These are phyloP conservation scores for Daldinia bambusicola DNA, from an alignment of 495 filamentous ascomycete genomes.

Conservation along the genomic window DNA sequence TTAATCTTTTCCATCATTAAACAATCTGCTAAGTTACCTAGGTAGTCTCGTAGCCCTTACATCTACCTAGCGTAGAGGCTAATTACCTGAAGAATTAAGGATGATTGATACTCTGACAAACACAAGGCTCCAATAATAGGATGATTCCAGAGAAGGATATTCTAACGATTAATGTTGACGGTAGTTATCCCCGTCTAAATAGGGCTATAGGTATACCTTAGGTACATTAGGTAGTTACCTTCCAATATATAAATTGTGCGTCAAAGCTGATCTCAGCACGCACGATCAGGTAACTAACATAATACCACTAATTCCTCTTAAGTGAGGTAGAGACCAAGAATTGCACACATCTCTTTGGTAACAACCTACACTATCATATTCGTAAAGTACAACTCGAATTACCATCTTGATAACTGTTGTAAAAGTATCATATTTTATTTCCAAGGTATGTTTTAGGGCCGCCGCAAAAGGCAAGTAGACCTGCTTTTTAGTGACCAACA, in stretches of 20 bases:
- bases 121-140: neutral
- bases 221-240: too few species aligned
- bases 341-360: neutral
- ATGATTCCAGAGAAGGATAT: neutral
- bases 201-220: too few species aligned
- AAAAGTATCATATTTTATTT: constrained; percentile 40
- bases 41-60: neutral
- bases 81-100: neutral
- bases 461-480: constrained; percentile 17
- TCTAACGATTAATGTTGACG: neutral
- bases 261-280: too few species aligned
- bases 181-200: neutral
- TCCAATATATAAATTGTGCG: too few species aligned
- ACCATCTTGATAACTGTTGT: constrained; percentile 1
- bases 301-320: too few species aligned
- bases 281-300: too few species aligned
- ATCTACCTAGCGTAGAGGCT: neutral
- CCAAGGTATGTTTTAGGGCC: constrained; percentile 6
- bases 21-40: too few species aligned
- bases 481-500: constrained; percentile 31
- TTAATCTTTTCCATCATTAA: too few species aligned
- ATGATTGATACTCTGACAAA: neutral
- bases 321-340: neutral
- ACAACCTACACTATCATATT: constrained; percentile 1
- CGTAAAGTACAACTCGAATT: constrained; percentile 1